Evolutionary conservation across 331 rosid genomes (phyloP).

Genomic region (Erythrophleum ivorense): DNA sequence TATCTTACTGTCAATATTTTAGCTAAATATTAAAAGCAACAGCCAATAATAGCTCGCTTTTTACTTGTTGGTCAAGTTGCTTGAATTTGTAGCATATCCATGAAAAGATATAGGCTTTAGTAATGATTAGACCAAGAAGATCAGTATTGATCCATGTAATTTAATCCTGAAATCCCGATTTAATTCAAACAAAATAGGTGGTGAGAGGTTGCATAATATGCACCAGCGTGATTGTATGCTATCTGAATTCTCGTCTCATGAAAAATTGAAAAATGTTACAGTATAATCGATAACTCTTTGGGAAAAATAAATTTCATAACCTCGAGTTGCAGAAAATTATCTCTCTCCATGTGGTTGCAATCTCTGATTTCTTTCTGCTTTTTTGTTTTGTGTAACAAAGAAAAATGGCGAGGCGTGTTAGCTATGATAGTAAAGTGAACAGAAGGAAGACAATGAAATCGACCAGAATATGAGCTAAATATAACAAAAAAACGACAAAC

Average conservation of each 20-base stretch:
- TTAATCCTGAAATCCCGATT: neutral
- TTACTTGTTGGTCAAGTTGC: constrained; percentile 7
- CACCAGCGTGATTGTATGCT: neutral
- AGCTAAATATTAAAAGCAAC: constrained; percentile 28
- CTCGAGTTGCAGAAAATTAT: neutral
- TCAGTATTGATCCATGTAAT: neutral
- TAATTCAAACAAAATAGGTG: neutral
- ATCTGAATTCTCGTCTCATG: neutral
- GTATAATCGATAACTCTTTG: neutral
- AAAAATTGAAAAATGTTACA: neutral
- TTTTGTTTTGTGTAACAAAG: neutral
- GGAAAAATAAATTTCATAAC: neutral
- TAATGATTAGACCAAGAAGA: neutral
- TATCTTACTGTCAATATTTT: constrained; percentile 43
- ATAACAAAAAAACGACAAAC: no score
- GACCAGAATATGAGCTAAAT: no score
- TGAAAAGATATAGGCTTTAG: neutral
- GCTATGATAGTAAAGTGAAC: no score
- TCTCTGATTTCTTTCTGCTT: neutral
- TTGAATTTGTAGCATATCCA: neutral
- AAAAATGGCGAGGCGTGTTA: neutral
- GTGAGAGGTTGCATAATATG: constrained; percentile 24
- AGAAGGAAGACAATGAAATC: no score
- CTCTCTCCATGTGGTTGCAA: neutral
- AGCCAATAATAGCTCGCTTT: constrained; percentile 25